Evolutionary conservation across 345 rosid genomes (phyloP).

Genomic region (Laguncularia racemosa): DNA sequence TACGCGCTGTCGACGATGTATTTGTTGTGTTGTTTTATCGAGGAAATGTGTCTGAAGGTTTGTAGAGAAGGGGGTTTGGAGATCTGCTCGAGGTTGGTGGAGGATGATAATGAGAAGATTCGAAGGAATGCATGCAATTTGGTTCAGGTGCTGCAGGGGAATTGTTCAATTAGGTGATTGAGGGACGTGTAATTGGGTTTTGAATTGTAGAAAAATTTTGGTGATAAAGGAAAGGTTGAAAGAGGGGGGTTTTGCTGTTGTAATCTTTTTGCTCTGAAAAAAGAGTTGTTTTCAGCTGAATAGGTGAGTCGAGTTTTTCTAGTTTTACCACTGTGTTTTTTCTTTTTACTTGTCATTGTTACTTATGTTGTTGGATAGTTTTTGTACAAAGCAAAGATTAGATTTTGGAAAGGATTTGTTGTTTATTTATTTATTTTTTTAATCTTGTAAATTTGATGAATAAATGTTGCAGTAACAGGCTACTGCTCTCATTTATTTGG

Average conservation of each 20-base stretch:
- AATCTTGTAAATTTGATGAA: constrained; percentile 36
- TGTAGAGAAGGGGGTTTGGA: constrained; percentile 52
- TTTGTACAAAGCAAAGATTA: constrained; percentile 46
- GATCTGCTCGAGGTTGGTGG: constrained; percentile 54
- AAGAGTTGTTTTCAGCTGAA: too few species aligned
- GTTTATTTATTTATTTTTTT: too few species aligned
- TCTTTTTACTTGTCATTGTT: too few species aligned
- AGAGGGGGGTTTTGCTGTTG: constrained; percentile 35
- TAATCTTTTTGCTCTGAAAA: too few species aligned
- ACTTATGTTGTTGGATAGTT: constrained; percentile 12
- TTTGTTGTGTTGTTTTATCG: constrained; percentile 48
- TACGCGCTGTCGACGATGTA: constrained; percentile 65
- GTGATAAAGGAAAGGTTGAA: constrained; percentile 18
- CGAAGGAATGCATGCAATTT: constrained; percentile 61
- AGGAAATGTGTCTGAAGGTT: constrained; percentile 36
- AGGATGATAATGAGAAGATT: constrained; percentile 77
- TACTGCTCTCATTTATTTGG: constrained; percentile 4
- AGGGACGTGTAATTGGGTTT: background rate
- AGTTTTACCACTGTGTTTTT: too few species aligned
- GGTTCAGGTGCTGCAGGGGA: constrained; percentile 50
- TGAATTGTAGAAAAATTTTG: constrained; percentile 1
- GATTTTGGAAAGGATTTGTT: constrained; percentile 23
- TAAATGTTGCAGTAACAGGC: background rate
- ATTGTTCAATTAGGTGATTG: constrained; percentile 3
- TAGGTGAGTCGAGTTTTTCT: too few species aligned